phyloP scores from a whole-genome alignment of 345 rosid genomes.

The Gynandropsis gynandra region DNA sequence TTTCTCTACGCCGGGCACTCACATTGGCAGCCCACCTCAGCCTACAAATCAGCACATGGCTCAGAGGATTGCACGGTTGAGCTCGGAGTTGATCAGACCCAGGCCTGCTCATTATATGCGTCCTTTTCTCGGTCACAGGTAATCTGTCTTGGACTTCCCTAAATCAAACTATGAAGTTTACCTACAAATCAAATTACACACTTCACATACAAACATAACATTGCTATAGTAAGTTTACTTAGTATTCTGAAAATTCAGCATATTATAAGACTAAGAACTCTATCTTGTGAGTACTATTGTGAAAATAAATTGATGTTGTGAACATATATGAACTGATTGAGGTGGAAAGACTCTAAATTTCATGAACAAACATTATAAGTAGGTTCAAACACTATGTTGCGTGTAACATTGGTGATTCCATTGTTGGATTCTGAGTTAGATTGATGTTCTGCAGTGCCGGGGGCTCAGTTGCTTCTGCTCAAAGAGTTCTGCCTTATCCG shows the following conservation, averaged over 20 bases:
- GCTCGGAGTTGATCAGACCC: constrained; percentile 44
- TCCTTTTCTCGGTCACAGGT: constrained; percentile 87
- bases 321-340: too few species aligned
- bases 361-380: too few species aligned
- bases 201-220: background rate
- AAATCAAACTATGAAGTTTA: background rate
- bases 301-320: too few species aligned
- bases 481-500: constrained; percentile 67
- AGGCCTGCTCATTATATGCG: constrained; percentile 72
- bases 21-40: constrained; percentile 50
- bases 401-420: too few species aligned
- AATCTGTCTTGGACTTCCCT: constrained; percentile 25
- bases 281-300: too few species aligned
- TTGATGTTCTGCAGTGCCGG: constrained; percentile 41
- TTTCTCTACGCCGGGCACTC: constrained; percentile 49
- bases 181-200: background rate
- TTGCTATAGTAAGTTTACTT: too few species aligned
- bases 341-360: too few species aligned
- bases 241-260: too few species aligned
- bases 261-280: too few species aligned
- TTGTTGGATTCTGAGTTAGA: background rate
- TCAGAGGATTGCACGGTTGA: constrained; percentile 51
- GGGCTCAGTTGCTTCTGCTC: constrained; percentile 53
- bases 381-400: too few species aligned
- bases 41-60: constrained; percentile 44